Percentiles rank a stretch among this genome's conserved stretches.
Conservation (phyloP, 2,329 filamentous ascomycete species). For the Scedosporium dehoogii region DNA sequence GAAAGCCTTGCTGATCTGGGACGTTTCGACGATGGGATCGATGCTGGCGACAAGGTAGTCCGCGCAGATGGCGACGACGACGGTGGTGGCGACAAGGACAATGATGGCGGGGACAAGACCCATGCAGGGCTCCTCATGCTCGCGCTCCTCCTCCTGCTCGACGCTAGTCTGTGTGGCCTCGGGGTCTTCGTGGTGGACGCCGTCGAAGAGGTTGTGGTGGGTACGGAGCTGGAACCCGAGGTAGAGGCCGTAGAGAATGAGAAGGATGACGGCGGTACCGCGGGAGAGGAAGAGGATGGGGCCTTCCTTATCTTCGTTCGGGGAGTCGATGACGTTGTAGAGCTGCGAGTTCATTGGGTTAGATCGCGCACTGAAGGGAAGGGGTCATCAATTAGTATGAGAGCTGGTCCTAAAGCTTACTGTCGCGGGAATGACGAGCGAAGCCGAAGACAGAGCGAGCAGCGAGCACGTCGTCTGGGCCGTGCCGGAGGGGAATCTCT, state of each 20-base stretch:
- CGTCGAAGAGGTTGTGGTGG: conserved; percentile 62
- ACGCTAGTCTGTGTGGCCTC: conserved; percentile 8
- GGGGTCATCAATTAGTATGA: background rate
- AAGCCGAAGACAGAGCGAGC: conserved; percentile 67
- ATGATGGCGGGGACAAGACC: conserved; percentile 52
- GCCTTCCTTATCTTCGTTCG: conserved; percentile 29
- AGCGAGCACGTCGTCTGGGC: conserved; percentile 68
- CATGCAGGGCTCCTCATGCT: conserved; percentile 40
- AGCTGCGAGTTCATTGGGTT: conserved; percentile 30
- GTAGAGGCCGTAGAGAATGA: conserved; percentile 67
- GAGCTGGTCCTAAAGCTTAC: conserved; percentile 22
- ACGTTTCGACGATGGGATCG: conserved; percentile 57
- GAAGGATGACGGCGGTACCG: conserved; percentile 65
- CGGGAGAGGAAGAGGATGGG: conserved; percentile 65
- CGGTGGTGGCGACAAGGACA: conserved; percentile 60
- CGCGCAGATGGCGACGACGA: conserved; percentile 63
- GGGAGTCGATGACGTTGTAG: conserved; percentile 51
- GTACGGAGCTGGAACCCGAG: conserved; percentile 70
- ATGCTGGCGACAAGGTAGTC: conserved; percentile 72
- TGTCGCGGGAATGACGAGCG: conserved; percentile 68
- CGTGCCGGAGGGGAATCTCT: conserved; percentile 64
- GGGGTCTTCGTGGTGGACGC: conserved; percentile 17
- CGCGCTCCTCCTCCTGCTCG: conserved; percentile 18
- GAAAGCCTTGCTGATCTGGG: conserved; percentile 68
- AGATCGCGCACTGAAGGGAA: conserved; percentile 7